Evolutionary conservation across 148 eudicot genomes (phyloP).

Genomic region (Rhododendron ovatum): DNA sequence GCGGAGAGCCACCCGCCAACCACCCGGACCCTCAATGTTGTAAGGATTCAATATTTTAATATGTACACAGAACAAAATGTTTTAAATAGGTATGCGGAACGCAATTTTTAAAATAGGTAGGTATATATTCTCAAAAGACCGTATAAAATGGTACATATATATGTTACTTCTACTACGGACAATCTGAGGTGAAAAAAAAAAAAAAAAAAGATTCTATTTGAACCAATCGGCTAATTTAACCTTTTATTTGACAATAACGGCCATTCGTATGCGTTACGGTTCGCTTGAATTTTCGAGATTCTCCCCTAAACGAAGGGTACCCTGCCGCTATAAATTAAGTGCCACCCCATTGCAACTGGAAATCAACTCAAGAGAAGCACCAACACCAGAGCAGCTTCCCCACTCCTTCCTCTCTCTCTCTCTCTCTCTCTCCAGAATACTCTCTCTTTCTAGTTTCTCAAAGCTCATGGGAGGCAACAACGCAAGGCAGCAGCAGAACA

Average conservation of each 20-base stretch:
- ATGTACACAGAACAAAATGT: not conserved
- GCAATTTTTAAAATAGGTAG: not conserved
- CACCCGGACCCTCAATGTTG: too few species aligned
- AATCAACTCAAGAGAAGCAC: not conserved
- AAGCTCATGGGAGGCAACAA: conserved; percentile 35
- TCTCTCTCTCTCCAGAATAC: not conserved
- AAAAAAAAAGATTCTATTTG: not conserved
- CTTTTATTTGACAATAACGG: not conserved
- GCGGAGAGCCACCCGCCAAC: not conserved
- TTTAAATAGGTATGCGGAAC: not conserved
- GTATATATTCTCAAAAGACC: not conserved
- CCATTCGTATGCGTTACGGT: not conserved
- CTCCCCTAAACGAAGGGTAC: not conserved
- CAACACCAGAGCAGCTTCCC: not conserved
- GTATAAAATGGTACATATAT: not conserved
- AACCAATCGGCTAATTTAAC: not conserved
- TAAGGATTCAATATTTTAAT: too few species aligned
- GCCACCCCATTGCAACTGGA: not conserved
- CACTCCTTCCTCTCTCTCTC: not conserved
- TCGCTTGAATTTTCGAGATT: not conserved
- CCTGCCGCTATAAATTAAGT: not conserved
- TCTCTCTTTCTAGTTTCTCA: too few species aligned
- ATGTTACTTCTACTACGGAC: not conserved
- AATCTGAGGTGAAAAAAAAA: not conserved
- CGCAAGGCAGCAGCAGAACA: not conserved